These are phyloP conservation scores for Rhodosporidiobolus odoratus DNA, from an alignment of 768 basidiomycete genomes.

Conservation along the genomic window DNA sequence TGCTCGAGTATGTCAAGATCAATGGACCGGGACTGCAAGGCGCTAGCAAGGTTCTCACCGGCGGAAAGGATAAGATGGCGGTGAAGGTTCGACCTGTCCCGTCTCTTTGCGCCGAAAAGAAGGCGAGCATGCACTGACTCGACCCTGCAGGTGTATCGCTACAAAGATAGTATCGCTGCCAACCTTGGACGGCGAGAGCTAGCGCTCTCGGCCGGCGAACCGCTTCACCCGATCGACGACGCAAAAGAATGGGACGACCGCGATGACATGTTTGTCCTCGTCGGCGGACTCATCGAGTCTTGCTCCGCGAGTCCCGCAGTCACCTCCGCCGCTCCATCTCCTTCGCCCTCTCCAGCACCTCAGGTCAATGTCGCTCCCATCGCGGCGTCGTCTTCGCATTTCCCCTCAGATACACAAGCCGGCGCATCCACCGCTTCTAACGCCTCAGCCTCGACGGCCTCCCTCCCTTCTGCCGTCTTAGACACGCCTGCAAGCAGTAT, in stretches of 20 bases:
- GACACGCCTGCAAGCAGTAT: background rate
- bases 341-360: background rate
- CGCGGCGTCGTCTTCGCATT: background rate
- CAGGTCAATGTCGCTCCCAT: background rate
- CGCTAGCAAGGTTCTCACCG: slow-evolving; percentile 42
- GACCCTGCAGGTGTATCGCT: slow-evolving; percentile 74
- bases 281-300: slow-evolving; percentile 25
- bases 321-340: background rate
- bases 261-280: slow-evolving; percentile 31
- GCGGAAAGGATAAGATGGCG: slow-evolving; percentile 22
- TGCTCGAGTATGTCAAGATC: slow-evolving; percentile 43
- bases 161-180: slow-evolving; percentile 65
- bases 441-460: slow-evolving; percentile 5
- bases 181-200: slow-evolving; percentile 60
- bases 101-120: slow-evolving; percentile 42
- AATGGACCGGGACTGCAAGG: slow-evolving; percentile 38
- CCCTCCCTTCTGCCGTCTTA: background rate
- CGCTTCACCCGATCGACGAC: background rate
- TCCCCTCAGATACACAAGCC: background rate
- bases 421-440: background rate
- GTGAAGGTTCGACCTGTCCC: slow-evolving; percentile 24
- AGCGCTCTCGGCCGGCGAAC: background rate
- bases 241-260: slow-evolving; percentile 35
- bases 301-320: background rate
- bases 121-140: too few species aligned